Evolutionary conservation across 2,329 filamentous ascomycete genomes (phyloP).

Genomic region (Lasiodiplodia hormozganensis): DNA sequence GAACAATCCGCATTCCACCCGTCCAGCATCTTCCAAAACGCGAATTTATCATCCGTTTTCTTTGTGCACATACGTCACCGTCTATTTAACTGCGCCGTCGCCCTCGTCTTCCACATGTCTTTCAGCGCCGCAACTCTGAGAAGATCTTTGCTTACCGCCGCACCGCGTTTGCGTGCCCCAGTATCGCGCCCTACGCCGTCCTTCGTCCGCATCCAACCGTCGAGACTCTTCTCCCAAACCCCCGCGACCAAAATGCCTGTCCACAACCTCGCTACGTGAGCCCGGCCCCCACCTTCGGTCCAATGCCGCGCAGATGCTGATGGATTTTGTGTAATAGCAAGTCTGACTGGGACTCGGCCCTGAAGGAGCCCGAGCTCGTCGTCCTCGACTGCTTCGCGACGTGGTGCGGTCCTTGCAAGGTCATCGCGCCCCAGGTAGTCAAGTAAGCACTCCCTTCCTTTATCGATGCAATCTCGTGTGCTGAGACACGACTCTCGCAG

Average conservation of each 20-base stretch:
- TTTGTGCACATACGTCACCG: constrained; percentile 36
- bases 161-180: constrained; percentile 41
- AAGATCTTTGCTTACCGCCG: constrained; percentile 53
- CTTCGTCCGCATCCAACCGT: constrained; percentile 38
- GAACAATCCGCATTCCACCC: constrained; percentile 41
- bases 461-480: not conserved
- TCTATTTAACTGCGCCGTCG: constrained; percentile 32
- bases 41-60: constrained; percentile 28
- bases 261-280: constrained; percentile 57
- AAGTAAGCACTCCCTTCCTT: constrained; percentile 57
- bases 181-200: constrained; percentile 33
- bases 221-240: constrained; percentile 46
- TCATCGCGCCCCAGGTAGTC: constrained; percentile 78
- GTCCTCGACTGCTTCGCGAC: constrained; percentile 86
- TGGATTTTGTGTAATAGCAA: constrained; percentile 53
- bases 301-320: not conserved
- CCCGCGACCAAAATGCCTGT: constrained; percentile 51
- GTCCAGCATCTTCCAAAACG: constrained; percentile 34
- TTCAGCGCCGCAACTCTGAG: constrained; percentile 38
- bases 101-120: constrained; percentile 38
- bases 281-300: constrained; percentile 29
- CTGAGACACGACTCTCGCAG: constrained; percentile 47
- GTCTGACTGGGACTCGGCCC: constrained; percentile 63
- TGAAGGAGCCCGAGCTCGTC: constrained; percentile 65
- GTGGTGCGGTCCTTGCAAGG: constrained; percentile 97